phyloP scores from a whole-genome alignment of 2,329 filamentous ascomycete species.

The Arthrobotrys entomopaga region DNA sequence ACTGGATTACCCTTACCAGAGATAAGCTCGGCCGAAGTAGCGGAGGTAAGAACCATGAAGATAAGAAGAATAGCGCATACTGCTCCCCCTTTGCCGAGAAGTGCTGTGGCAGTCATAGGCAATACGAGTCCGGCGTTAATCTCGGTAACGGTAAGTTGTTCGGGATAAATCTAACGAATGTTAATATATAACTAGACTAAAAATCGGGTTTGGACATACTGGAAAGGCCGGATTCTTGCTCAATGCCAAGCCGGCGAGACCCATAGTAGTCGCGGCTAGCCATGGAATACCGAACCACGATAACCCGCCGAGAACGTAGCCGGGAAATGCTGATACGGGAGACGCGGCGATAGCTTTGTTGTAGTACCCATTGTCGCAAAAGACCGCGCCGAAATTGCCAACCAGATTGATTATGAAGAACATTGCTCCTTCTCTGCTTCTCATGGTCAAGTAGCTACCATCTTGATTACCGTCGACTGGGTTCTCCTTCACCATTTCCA shows the following conservation, averaged over 20 bases:
- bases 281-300: slow-evolving; percentile 94
- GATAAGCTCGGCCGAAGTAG: slow-evolving; percentile 83
- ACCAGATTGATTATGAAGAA: slow-evolving; percentile 93
- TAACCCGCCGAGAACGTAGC: slow-evolving; percentile 88
- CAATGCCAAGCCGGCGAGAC: slow-evolving; percentile 80
- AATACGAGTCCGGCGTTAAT: slow-evolving; percentile 85
- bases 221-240: slow-evolving; percentile 78
- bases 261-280: slow-evolving; percentile 88
- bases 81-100: slow-evolving; percentile 83
- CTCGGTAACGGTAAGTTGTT: slow-evolving; percentile 77
- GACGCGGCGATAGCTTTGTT: slow-evolving; percentile 92
- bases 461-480: slow-evolving; percentile 81
- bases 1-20: slow-evolving; percentile 63
- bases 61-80: slow-evolving; percentile 80
- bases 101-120: slow-evolving; percentile 82
- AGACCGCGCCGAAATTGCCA: slow-evolving; percentile 76
- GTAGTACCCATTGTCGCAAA: slow-evolving; percentile 88
- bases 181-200: background rate
- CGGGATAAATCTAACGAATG: slow-evolving; percentile 68
- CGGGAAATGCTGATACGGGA: slow-evolving; percentile 84
- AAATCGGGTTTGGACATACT: background rate
- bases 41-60: slow-evolving; percentile 90
- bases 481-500: slow-evolving; percentile 73
- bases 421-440: slow-evolving; percentile 79
- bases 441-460: slow-evolving; percentile 88